These are phyloP conservation scores for Fomitiporia mediterranea DNA, from an alignment of 1,284 basidiomycete genomes.

Conservation along the genomic window DNA sequence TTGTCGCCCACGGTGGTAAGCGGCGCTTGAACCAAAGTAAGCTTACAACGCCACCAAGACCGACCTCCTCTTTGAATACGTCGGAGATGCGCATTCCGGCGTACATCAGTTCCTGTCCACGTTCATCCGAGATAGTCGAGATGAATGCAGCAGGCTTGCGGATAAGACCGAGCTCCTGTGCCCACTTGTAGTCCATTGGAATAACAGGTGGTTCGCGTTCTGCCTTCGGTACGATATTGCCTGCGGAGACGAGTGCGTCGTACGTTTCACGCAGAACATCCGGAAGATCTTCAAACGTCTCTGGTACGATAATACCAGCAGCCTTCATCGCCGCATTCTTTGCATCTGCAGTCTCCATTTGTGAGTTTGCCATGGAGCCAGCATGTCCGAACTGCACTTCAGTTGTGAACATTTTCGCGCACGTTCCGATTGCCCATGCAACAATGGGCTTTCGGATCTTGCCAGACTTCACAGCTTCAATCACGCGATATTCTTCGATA, in stretches of 20 bases:
- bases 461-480: slow-evolving; percentile 94
- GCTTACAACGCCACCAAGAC: slow-evolving; percentile 94
- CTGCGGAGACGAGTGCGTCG: slow-evolving; percentile 72
- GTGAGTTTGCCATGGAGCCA: slow-evolving; percentile 97
- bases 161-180: slow-evolving; percentile 96
- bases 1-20: slow-evolving; percentile 79
- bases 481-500: slow-evolving; percentile 98
- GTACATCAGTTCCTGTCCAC: slow-evolving; percentile 97
- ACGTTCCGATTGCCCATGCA: slow-evolving; percentile 99
- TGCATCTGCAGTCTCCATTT: slow-evolving; percentile 94
- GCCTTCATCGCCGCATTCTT: slow-evolving; percentile 96
- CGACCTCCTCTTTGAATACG: slow-evolving; percentile 97
- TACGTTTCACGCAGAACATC: slow-evolving; percentile 82
- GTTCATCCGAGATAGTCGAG: slow-evolving; percentile 99
- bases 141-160: slow-evolving; percentile 99
- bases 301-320: slow-evolving; percentile 95
- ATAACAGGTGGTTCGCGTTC: slow-evolving; percentile 94
- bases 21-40: slow-evolving; percentile 98
- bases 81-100: slow-evolving; percentile 99
- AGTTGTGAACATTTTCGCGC: slow-evolving; percentile 99
- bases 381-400: slow-evolving; percentile 99
- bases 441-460: slow-evolving; percentile 98
- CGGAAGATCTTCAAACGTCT: slow-evolving; percentile 97
- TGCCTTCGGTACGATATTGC: slow-evolving; percentile 65
- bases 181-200: slow-evolving; percentile 99